These are phyloP conservation scores for Flaveria sonorensis DNA, from an alignment of 129 eudicot genomes.

Conservation along the genomic window DNA sequence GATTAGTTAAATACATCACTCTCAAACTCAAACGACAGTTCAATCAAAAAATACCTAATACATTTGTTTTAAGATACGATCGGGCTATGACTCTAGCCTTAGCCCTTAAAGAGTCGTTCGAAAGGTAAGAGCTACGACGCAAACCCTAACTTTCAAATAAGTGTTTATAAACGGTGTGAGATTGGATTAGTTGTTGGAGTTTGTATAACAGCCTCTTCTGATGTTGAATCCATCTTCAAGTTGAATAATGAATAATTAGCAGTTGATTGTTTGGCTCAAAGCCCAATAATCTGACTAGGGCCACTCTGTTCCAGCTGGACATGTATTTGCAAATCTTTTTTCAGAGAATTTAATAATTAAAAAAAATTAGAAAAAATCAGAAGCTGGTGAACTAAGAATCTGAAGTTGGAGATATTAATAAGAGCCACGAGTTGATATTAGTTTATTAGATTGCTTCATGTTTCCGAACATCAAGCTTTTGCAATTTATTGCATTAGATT, in stretches of 20 bases:
- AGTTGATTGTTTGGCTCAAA: slow-evolving; percentile 15
- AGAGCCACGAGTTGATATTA: slow-evolving; percentile 22
- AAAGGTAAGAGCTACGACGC: no score
- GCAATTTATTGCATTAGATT: slow-evolving; percentile 16
- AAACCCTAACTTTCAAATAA: no score
- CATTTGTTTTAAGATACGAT: no score
- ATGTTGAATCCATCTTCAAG: no score
- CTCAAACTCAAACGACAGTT: no score
- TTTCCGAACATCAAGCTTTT: slow-evolving; percentile 46
- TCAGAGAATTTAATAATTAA: slow-evolving; percentile 27
- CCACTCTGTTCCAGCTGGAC: slow-evolving; percentile 45
- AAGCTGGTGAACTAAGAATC: slow-evolving; percentile 34
- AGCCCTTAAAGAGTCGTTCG: no score
- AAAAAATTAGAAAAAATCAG: slow-evolving; percentile 22
- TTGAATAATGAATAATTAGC: not conserved
- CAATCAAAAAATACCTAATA: no score
- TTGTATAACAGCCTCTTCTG: no score
- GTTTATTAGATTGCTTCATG: slow-evolving; percentile 40
- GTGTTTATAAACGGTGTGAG: no score
- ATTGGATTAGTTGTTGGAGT: no score
- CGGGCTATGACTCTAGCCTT: no score
- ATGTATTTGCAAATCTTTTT: slow-evolving; percentile 38
- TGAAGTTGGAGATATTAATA: slow-evolving; percentile 16
- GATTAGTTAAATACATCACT: no score
- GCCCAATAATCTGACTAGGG: slow-evolving; percentile 15